Base-by-base conservation (phyloP, 768 basidiomycete genomes). In the Chalciporus piperatus region DNA sequence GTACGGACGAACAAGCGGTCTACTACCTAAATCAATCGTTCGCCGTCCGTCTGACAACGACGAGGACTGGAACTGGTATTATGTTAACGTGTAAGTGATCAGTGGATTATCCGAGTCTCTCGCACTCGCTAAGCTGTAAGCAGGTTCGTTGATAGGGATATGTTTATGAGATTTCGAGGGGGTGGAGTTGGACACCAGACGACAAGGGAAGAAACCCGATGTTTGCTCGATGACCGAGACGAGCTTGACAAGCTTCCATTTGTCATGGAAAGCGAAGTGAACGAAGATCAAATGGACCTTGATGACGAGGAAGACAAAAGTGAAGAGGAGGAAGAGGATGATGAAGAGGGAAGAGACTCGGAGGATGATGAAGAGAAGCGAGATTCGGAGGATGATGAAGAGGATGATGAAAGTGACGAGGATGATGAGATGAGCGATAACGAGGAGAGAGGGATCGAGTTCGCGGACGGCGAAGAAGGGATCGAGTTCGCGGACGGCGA, bases 91-190 rank as follows among this genome's bases (percentile, higher is more conserved):
- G 73, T 74, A 47, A 41, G 66, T 42, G 37, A 19, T 45, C 45
- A 37, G n/a, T n/a, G n/a, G n/a, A n/a, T n/a, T n/a, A n/a, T n/a
- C n/a, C n/a, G n/a, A n/a, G n/a, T n/a, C n/a, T n/a, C n/a, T n/a
- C n/a, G n/a, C n/a, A n/a, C n/a, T n/a, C n/a, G n/a, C n/a, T n/a
- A n/a, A n/a, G n/a, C n/a, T n/a, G n/a, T 39, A 41, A 25, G 3
- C 35, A 76, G 75, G 9, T 75, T 74, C 48, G 70, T 70, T 10
- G 74, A 76, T 52, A 58, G 69, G 9, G 74, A 76, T 37, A 76
- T 72, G 69, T 51, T 72, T 16, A 72, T 74, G 66, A 55, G 70
- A 16, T 72, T 57, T 45, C 46, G 52, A 13, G 69, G 67, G 6
- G 52, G 63, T 6, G 70, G 64, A 4, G 52, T 72, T 22, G 70